Evolutionary conservation across 352 stramenopile genomes (phyloP).

Genomic region (Globisporangium radiosum): DNA sequence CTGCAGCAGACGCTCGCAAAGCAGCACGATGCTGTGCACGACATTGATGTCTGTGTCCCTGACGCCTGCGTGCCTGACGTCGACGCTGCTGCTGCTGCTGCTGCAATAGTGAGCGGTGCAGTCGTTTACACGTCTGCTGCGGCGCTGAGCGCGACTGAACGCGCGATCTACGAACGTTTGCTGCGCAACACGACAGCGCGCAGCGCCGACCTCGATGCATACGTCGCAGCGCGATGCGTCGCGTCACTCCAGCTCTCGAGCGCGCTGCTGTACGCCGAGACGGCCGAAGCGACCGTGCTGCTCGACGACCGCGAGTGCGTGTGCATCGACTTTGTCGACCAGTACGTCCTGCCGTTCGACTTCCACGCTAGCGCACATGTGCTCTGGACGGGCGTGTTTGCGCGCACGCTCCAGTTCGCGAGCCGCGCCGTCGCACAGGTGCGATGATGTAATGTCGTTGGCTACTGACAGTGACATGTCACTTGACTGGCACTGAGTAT

Average conservation of each 20-base stretch:
- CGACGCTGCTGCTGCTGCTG: no score
- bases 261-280: not conserved
- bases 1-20: conserved; percentile 36
- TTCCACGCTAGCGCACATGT: conserved; percentile 17
- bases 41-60: no score
- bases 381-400: conserved; percentile 22
- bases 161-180: conserved; percentile 21
- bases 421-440: no score
- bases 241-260: conserved; percentile 12
- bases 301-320: conserved; percentile 32
- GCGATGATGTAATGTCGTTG: not conserved
- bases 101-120: no score
- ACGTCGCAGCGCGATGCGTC: conserved; percentile 16
- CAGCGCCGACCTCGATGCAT: conserved; percentile 11
- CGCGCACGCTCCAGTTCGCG: no score
- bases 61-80: no score
- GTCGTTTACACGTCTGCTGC: not conserved
- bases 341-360: conserved; percentile 11
- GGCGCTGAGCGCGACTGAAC: conserved; percentile 12
- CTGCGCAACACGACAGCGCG: conserved; percentile 12
- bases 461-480: not conserved
- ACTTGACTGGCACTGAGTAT: no score
- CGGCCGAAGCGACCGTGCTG: conserved; percentile 23
- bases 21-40: conserved; percentile 4
- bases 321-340: conserved; percentile 22